phyloP scores from a whole-genome alignment of 306 rosid genomes.

The Lotus japonicus region DNA sequence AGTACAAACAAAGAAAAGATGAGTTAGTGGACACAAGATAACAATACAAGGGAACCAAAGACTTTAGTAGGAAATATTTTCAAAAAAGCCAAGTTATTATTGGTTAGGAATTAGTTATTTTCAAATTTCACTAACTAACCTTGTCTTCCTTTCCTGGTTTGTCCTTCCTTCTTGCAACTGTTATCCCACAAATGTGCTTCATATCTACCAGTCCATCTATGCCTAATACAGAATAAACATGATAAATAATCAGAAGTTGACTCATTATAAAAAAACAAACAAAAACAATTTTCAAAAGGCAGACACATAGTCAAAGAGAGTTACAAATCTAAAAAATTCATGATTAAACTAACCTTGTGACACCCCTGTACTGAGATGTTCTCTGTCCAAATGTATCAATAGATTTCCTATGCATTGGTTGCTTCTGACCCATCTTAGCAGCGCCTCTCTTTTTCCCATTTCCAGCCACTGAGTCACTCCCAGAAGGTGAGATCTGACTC shows the following conservation, averaged over 20 bases:
- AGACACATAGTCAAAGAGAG: no score
- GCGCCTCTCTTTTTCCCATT: conserved; percentile 75
- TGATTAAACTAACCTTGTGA: conserved; percentile 53
- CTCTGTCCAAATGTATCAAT: conserved; percentile 95
- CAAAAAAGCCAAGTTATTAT: no score
- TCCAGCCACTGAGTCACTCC: conserved; percentile 33
- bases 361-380: conserved; percentile 96
- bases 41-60: conserved; percentile 19
- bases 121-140: conserved; percentile 44
- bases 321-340: not conserved
- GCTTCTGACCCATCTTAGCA: conserved; percentile 56
- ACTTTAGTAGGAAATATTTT: not conserved
- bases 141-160: conserved; percentile 97
- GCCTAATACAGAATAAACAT: conserved; percentile 33
- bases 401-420: conserved; percentile 87
- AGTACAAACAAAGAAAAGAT: conserved; percentile 25
- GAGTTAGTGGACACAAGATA: conserved; percentile 32
- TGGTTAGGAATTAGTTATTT: not conserved
- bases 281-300: not conserved
- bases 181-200: conserved; percentile 99
- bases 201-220: conserved; percentile 98
- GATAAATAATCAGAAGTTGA: not conserved
- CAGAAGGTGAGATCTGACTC: conserved; percentile 59
- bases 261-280: not conserved
- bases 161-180: conserved; percentile 97